phyloP scores from a whole-genome alignment of 2,329 filamentous ascomycete genomes.

The Drechslera avenae region DNA sequence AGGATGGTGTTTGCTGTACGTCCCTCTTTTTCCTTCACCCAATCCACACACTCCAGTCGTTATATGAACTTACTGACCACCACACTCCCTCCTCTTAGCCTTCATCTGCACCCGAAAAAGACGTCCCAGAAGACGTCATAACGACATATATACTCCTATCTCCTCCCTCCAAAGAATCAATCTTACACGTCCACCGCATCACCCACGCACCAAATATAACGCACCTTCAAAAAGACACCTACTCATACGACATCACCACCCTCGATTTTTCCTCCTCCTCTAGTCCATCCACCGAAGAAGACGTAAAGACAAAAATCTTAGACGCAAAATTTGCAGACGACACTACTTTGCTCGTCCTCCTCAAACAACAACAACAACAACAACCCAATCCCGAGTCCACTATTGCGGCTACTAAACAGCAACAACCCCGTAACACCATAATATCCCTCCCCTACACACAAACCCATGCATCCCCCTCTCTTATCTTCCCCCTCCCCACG shows the following conservation, averaged over 20 bases:
- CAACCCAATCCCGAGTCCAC: not conserved
- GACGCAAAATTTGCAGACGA: constrained; percentile 74
- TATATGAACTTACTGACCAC: not conserved
- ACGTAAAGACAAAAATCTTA: constrained; percentile 50
- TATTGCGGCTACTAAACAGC: not conserved
- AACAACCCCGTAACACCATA: constrained; percentile 13
- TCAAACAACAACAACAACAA: constrained; percentile 31
- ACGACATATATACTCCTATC: constrained; percentile 37
- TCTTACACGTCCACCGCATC: constrained; percentile 39
- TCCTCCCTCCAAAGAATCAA: constrained; percentile 9
- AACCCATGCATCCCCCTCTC: constrained; percentile 15
- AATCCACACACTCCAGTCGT: not conserved
- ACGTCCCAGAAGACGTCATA: constrained; percentile 9
- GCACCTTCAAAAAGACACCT: constrained; percentile 40
- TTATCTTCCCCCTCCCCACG: constrained; percentile 19
- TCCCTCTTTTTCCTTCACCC: not conserved
- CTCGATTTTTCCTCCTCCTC: constrained; percentile 42
- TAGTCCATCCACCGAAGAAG: too few relatives aligned
- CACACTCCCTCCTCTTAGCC: not conserved
- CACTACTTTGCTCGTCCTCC: constrained; percentile 64
- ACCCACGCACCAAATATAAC: constrained; percentile 49
- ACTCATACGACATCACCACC: constrained; percentile 60
- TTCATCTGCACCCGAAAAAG: not conserved
- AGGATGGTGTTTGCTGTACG: constrained; percentile 61
- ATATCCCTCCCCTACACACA: constrained; percentile 39